Evolutionary conservation across 2,329 filamentous ascomycete genomes (phyloP).

Genomic region (Cyanodermella asteris): DNA sequence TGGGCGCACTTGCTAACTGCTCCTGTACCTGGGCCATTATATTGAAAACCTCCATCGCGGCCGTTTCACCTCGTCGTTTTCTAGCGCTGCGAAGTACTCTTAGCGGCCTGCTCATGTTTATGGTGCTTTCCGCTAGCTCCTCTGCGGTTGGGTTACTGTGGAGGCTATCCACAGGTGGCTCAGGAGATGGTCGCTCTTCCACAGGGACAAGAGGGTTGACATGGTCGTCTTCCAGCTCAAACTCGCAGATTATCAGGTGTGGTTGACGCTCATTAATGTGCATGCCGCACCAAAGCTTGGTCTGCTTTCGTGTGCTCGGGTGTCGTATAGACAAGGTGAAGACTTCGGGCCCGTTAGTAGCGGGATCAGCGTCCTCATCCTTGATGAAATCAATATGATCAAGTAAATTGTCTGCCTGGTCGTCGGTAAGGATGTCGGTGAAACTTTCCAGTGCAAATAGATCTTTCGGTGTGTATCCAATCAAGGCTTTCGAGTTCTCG

Average conservation of each 20-base stretch:
- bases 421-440: constrained; percentile 62
- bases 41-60: constrained; percentile 68
- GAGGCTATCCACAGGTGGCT: constrained; percentile 51
- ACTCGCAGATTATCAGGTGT: constrained; percentile 63
- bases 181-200: constrained; percentile 34
- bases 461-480: constrained; percentile 56
- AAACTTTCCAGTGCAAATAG: constrained; percentile 57
- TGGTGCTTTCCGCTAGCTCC: constrained; percentile 50
- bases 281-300: constrained; percentile 72
- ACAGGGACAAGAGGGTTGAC: constrained; percentile 43
- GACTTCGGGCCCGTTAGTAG: constrained; percentile 60
- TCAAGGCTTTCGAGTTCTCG: constrained; percentile 54
- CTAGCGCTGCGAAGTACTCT: constrained; percentile 49
- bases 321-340: constrained; percentile 56
- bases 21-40: constrained; percentile 85
- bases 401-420: constrained; percentile 62
- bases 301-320: constrained; percentile 28
- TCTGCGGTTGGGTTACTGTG: constrained; percentile 49
- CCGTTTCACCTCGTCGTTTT: constrained; percentile 51
- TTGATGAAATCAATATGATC: constrained; percentile 77
- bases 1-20: constrained; percentile 51
- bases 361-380: constrained; percentile 58
- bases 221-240: constrained; percentile 62
- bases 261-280: constrained; percentile 49
- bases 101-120: constrained; percentile 49